These are phyloP conservation scores for Hygrophoropsis aurantiaca DNA, from an alignment of 768 basidiomycete genomes.

Conservation along the genomic window DNA sequence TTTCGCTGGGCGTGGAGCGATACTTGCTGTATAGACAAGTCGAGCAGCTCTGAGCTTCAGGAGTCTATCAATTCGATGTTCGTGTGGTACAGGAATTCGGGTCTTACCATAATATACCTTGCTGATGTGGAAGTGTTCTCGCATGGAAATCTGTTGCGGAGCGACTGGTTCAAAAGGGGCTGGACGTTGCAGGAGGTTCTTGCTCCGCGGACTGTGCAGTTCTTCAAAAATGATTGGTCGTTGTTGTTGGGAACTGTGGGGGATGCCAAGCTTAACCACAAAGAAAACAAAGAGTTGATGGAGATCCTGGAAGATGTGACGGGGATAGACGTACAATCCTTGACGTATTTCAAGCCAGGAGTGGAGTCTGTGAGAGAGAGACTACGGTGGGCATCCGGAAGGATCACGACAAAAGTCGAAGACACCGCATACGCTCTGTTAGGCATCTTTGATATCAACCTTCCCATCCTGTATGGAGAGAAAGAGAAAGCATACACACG, in stretches of 20 bases:
- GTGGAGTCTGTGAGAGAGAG: constrained; percentile 23
- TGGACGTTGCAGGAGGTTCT: constrained; percentile 5
- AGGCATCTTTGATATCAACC: constrained; percentile 9
- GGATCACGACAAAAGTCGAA: constrained; percentile 26
- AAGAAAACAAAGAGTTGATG: constrained; percentile 18
- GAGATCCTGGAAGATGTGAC: constrained; percentile 12
- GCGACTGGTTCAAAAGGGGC: constrained; percentile 4
- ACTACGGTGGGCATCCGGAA: constrained; percentile 25
- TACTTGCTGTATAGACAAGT: too few relatives aligned
- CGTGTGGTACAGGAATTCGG: too few relatives aligned
- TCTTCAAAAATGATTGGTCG: constrained; percentile 4
- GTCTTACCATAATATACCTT: too few relatives aligned
- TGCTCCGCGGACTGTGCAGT: constrained; percentile 1
- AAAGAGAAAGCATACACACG: constrained; percentile 2
- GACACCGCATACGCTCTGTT: constrained; percentile 30
- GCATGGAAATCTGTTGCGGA: neutral
- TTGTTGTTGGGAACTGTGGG: neutral
- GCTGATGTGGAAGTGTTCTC: too few relatives aligned
- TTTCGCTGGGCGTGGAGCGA: too few relatives aligned
- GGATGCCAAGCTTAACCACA: constrained; percentile 16
- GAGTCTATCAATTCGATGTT: too few relatives aligned
- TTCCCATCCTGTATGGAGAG: constrained; percentile 13
- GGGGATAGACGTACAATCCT: constrained; percentile 16
- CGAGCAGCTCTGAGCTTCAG: too few relatives aligned
- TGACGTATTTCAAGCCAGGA: constrained; percentile 23